A percentile compares a stretch with the other conserved stretches of the same genome.
phyloP scores from a whole-genome alignment of 306 rosid genomes.

The Urtica urens region DNA sequence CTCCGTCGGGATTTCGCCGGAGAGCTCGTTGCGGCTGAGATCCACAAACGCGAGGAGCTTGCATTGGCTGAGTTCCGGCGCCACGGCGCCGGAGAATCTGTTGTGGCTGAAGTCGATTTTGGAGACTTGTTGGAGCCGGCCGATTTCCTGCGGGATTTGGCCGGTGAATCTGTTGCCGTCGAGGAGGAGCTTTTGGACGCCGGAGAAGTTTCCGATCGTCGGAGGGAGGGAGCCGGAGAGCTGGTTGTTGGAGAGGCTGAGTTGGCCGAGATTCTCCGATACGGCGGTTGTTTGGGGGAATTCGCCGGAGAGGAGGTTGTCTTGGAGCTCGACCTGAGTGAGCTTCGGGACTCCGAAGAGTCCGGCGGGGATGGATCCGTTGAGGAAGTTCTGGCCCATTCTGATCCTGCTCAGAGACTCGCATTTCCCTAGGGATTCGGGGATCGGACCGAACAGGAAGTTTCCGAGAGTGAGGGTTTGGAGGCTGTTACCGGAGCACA shows the following conservation, averaged over 20 bases:
- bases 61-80: constrained; percentile 62
- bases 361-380: constrained; percentile 81
- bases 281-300: constrained; percentile 44
- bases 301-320: constrained; percentile 48
- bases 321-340: constrained; percentile 77
- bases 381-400: constrained; percentile 77
- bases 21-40: constrained; percentile 69
- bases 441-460: constrained; percentile 76
- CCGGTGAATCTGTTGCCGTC: constrained; percentile 81
- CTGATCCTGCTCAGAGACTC: constrained; percentile 62
- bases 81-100: constrained; percentile 54
- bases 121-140: constrained; percentile 69
- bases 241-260: constrained; percentile 66
- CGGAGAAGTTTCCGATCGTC: constrained; percentile 68
- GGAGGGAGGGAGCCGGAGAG: constrained; percentile 71
- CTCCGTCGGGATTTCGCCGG: constrained; percentile 75
- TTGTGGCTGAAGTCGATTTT: constrained; percentile 82
- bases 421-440: constrained; percentile 69
- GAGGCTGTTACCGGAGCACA: constrained; percentile 67
- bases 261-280: constrained; percentile 61
- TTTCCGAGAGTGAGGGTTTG: constrained; percentile 57
- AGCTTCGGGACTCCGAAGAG: constrained; percentile 64
- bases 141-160: constrained; percentile 67
- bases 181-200: constrained; percentile 82
- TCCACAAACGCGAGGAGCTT: constrained; percentile 75